Base-by-base conservation (phyloP, 805 yeast genomes). In the Candida fluviatilis region DNA sequence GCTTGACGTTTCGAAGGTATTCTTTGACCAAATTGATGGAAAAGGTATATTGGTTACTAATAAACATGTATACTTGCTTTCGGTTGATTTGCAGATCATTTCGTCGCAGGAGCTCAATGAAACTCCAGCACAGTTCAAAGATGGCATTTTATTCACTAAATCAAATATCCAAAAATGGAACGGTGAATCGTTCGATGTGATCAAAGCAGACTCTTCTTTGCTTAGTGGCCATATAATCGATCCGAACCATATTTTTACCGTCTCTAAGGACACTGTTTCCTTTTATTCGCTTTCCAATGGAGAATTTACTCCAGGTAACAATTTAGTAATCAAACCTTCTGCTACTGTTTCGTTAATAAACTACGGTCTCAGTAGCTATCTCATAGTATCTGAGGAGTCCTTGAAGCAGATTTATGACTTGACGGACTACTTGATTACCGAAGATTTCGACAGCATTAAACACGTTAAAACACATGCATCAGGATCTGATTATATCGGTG, bases 361-460 rank as follows among this genome's bases (percentile, higher is more conserved):
- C 5, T 13, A 31, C 12, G 35, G 35, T 31, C 35, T 31, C 14
- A 31, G 35, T 31, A 17, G 16, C 14, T 45, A 38, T 14, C 15
- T 45, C 5, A 24, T 45, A 10, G 28, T 37, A 21, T 15, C 40
- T n/a, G 34, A 34, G 15, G n/a, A 18, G 3, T 31, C 26, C 28
- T 7, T 34, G 7, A 45, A 45, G 21, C 18, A 36, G 8, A 39
- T 52, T 8, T 49, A 34, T 18, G 58, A 54, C 37, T 45, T 55
- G 34, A 55, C 58, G 7, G 60, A 55, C 45, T 52, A 42, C 24
- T 45, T 51, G 27, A 34, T 38, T 11, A 35, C 48, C 30, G 42
- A 41, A 21, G 50, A 48, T 28, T 13, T 48, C 4, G 23, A 36
- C 12, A 47, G 49, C 39, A 52, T 55, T 18, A 52, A 46, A 31